Evolutionary conservation across 495 filamentous ascomycete species (phyloP).

Genomic region (Aspergillus asperescens): DNA sequence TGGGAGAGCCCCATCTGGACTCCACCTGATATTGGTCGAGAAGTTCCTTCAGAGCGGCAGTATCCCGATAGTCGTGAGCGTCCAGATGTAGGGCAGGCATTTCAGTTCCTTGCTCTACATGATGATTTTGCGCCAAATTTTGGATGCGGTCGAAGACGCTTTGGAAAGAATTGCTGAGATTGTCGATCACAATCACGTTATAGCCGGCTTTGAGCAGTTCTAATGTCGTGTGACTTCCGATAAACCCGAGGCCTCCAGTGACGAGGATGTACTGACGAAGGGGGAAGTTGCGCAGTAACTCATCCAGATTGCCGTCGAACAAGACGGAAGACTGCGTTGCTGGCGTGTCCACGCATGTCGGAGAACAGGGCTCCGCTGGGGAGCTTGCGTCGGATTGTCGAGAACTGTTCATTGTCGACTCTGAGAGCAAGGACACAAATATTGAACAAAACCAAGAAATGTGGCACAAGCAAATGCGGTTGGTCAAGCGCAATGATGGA

Average conservation of each 20-base stretch:
- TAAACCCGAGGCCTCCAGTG: constrained; percentile 62
- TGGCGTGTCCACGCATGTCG: constrained; percentile 33
- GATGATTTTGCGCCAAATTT: constrained; percentile 45
- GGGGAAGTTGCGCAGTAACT: constrained; percentile 33
- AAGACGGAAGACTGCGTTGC: constrained; percentile 38
- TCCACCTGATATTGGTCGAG: constrained; percentile 36
- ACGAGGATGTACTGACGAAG: constrained; percentile 49
- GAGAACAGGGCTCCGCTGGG: constrained; percentile 33
- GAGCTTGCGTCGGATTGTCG: constrained; percentile 32
- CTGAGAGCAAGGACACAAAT: constrained; percentile 7
- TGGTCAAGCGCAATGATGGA: constrained; percentile 2
- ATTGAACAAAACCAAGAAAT: constrained; percentile 6
- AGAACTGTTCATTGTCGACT: constrained; percentile 30
- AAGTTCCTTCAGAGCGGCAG: constrained; percentile 33
- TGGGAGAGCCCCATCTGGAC: constrained; percentile 35
- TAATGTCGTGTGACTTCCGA: constrained; percentile 59
- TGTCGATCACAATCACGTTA: constrained; percentile 61
- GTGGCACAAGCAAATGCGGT: constrained; percentile 7
- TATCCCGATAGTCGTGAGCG: constrained; percentile 54
- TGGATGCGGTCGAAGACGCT: constrained; percentile 50
- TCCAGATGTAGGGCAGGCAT: constrained; percentile 52
- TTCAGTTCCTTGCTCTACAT: constrained; percentile 34
- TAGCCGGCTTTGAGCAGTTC: constrained; percentile 57
- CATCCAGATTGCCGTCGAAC: constrained; percentile 37
- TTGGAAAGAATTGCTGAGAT: constrained; percentile 56